phyloP scores from a whole-genome alignment of 179 eudicot genomes.

The Silene vulgaris region DNA sequence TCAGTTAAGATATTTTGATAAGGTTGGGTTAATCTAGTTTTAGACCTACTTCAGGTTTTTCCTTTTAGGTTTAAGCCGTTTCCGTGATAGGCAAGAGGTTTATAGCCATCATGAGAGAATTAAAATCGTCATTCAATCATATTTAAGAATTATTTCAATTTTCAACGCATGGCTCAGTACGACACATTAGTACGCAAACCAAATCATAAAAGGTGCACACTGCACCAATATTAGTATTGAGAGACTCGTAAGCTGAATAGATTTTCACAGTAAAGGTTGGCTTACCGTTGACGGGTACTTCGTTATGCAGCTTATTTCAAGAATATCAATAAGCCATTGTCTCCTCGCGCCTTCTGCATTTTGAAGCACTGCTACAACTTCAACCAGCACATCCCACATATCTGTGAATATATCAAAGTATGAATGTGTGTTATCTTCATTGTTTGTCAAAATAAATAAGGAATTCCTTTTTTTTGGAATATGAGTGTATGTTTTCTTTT shows the following conservation, averaged over 20 bases:
- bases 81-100: background rate
- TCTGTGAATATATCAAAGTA: slow-evolving; percentile 37
- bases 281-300: slow-evolving; percentile 81
- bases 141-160: background rate
- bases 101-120: background rate
- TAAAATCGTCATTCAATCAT: background rate
- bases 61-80: background rate
- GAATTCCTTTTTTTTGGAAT: no score
- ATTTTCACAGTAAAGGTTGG: background rate
- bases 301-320: slow-evolving; percentile 79
- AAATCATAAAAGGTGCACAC: background rate
- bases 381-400: slow-evolving; percentile 68
- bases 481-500: background rate
- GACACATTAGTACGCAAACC: background rate
- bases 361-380: slow-evolving; percentile 61
- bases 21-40: background rate
- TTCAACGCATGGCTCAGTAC: background rate
- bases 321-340: slow-evolving; percentile 78
- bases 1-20: background rate
- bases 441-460: slow-evolving; percentile 4
- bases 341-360: slow-evolving; percentile 54
- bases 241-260: background rate
- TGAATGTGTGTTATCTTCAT: slow-evolving; percentile 1
- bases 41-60: background rate
- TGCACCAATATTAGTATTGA: background rate